Base-by-base conservation (phyloP, 2,329 filamentous ascomycete species). In the Beauveria sp. region DNA sequence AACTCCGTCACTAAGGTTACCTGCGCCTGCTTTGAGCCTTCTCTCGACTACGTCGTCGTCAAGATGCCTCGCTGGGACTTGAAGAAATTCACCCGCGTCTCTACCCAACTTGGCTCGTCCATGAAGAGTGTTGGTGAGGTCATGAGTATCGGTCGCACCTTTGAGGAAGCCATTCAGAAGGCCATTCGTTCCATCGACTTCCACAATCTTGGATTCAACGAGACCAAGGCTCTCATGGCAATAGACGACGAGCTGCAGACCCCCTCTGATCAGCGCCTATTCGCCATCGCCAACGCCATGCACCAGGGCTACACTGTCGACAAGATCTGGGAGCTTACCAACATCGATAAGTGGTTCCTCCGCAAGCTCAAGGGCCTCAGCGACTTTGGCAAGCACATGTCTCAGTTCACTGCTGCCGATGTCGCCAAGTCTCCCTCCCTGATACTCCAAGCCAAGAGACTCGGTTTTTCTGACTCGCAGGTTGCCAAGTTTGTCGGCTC, bases 91-190 rank as follows among this genome's bases (percentile, higher is more conserved):
- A 96, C 91, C 30, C 87, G 95, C 67, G 95, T 98, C 24, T 98
- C 93, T 4, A 98, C 93, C 1, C 89, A 96, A 71, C 88, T 99
- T 26, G 93, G 93, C 34, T 98, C 95, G 3, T 96, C 93, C 14
- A 99, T 99, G 95, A 99, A 98, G 87, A 96, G 91, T 84, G 93
- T 99, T 58, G 95, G 95, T 71, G 95, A 99, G 74, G 95, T 99
- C 67, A 98, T 99, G 95, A 93, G 90, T 70, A 97, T 99, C 67
- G 95, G 95, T 62, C 83, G 95, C 66, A 96, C 90, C 0, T 99
- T 99, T 68, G 95, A 99, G 76, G 95, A 99, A 77, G 95, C 95
- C 9, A 96, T 99, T 47, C 95, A 99, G 70, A 99, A 98, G 76
- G 95, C 95, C 22, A 99, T 99, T 69, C 88, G 95, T 56, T 88